phyloP scores from a whole-genome alignment of 768 basidiomycete species.

The Leucosporidium yakuticum region DNA sequence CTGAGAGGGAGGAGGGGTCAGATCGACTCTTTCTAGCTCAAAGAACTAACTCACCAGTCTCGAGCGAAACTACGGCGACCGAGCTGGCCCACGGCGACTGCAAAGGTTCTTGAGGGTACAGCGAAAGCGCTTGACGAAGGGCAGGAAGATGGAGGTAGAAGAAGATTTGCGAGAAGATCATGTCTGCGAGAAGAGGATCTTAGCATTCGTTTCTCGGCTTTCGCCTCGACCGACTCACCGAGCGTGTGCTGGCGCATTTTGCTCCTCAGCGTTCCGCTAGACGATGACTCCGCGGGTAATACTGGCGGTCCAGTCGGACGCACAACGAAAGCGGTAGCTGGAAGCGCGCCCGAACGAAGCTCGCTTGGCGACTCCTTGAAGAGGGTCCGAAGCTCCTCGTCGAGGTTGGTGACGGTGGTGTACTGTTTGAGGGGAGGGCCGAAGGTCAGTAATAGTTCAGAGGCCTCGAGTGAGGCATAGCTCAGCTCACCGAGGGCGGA shows the following conservation, averaged over 20 bases:
- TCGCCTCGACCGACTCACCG: too few species aligned
- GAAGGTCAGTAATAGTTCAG: not conserved
- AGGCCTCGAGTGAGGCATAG: too few species aligned
- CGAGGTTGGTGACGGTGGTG: conserved; percentile 23
- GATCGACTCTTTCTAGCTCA: too few species aligned
- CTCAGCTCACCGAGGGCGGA: conserved; percentile 5
- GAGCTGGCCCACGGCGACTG: conserved; percentile 12
- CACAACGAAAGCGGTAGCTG: conserved; percentile 5
- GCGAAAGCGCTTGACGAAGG: conserved; percentile 17
- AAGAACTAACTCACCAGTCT: conserved; percentile 4
- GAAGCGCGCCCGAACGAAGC: conserved; percentile 12
- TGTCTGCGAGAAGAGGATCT: not conserved
- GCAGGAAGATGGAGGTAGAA: conserved; percentile 30
- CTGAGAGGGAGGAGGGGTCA: too few species aligned
- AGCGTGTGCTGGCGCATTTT: conserved; percentile 8
- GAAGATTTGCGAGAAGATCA: conserved; percentile 21
- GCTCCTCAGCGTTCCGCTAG: not conserved
- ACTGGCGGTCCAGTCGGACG: conserved; percentile 13
- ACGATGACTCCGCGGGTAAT: not conserved
- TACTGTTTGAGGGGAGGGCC: not conserved
- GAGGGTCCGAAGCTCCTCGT: conserved; percentile 24
- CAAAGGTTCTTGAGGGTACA: conserved; percentile 21
- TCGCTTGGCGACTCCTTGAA: conserved; percentile 9
- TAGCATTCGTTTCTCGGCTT: too few species aligned
- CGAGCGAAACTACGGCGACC: conserved; percentile 26